A percentile compares a stretch with the other conserved stretches of the same genome.
These are phyloP conservation scores for Elongisporangium undulatum DNA, from an alignment of 352 stramenopile species.

Conservation along the genomic window DNA sequence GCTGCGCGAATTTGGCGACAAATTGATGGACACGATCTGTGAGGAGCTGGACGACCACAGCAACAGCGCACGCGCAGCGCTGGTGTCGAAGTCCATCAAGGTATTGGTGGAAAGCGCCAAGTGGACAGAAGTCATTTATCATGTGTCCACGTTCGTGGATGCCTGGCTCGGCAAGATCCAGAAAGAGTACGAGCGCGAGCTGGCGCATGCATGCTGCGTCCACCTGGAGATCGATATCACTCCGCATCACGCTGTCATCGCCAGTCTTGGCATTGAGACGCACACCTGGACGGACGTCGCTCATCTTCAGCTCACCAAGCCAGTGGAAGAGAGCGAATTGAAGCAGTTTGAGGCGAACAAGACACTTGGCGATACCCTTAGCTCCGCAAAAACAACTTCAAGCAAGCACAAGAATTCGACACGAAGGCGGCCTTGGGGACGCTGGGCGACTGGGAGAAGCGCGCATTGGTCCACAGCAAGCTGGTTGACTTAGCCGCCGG, in stretches of 20 bases:
- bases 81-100: background rate
- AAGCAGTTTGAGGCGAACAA: no score
- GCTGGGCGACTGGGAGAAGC: no score
- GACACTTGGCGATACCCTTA: no score
- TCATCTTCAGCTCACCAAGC: no score
- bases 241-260: no score
- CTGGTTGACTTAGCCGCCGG: no score
- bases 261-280: background rate
- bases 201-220: conserved; percentile 1
- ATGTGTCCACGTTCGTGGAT: background rate
- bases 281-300: background rate
- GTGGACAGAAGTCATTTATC: background rate
- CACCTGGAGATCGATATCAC: background rate
- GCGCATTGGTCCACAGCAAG: no score
- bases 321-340: no score
- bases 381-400: no score
- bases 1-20: background rate
- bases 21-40: background rate
- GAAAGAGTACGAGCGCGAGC: background rate
- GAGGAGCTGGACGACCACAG: background rate
- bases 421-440: no score
- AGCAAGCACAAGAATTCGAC: no score
- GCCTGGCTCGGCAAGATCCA: background rate
- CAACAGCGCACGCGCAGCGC: background rate
- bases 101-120: background rate